Evolutionary conservation across 1,284 basidiomycete species (phyloP).

Genomic region (Ganoderma resinaceum): DNA sequence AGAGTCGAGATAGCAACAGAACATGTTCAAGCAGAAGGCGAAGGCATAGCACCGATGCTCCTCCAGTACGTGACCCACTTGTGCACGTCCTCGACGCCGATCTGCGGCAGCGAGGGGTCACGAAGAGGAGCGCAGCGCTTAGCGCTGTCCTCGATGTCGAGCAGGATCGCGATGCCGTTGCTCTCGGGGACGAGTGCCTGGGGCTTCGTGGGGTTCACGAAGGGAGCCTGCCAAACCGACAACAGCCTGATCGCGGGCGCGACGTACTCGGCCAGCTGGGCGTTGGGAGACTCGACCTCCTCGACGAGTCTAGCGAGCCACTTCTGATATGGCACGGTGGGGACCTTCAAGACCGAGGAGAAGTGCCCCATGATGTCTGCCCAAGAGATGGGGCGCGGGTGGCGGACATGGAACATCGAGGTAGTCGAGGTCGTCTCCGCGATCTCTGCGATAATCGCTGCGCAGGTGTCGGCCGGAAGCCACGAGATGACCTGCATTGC

Average conservation of each 20-base stretch:
- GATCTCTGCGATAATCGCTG: constrained; percentile 32
- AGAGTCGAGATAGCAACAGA: not conserved
- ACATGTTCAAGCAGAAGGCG: not conserved
- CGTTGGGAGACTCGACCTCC: constrained; percentile 1
- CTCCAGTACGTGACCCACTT: constrained; percentile 10
- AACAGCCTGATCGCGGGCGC: not conserved
- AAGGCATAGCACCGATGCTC: constrained; percentile 2
- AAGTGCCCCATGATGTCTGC: constrained; percentile 16
- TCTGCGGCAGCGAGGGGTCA: not conserved
- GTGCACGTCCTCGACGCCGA: constrained; percentile 1
- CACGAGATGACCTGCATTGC: constrained; percentile 24
- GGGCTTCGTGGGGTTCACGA: not conserved
- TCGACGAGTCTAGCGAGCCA: constrained; percentile 30
- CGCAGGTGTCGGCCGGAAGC: constrained; percentile 33
- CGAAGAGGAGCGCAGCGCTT: constrained; percentile 1
- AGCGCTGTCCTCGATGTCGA: constrained; percentile 7
- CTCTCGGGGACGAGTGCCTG: not conserved
- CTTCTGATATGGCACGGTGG: constrained; percentile 21
- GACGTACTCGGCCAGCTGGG: constrained; percentile 1
- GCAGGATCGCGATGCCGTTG: not conserved
- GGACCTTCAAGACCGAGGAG: constrained; percentile 21
- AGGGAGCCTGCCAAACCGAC: not conserved
- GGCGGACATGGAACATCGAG: constrained; percentile 27
- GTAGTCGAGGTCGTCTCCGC: constrained; percentile 18
- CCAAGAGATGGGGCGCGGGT: constrained; percentile 32